These are phyloP conservation scores for Capniomyces stellatus DNA, from an alignment of 371 early-diverging fungal genomes.

Conservation along the genomic window DNA sequence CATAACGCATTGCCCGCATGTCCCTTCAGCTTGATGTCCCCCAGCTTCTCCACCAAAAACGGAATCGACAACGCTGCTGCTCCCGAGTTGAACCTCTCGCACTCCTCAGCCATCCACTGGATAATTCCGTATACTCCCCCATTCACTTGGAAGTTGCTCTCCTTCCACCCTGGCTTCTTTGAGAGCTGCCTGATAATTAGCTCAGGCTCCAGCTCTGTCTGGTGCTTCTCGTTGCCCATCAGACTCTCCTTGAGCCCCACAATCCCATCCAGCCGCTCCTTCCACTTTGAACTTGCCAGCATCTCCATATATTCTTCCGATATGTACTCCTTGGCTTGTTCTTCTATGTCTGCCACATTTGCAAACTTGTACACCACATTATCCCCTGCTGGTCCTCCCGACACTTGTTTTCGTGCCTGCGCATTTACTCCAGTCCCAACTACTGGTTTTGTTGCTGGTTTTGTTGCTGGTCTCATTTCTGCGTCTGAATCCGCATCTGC, in stretches of 20 bases:
- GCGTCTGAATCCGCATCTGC: slow-evolving; percentile 32
- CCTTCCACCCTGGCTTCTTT: slow-evolving; percentile 86
- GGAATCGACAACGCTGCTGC: slow-evolving; percentile 57
- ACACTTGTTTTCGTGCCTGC: too few species aligned
- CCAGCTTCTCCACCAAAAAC: slow-evolving; percentile 69
- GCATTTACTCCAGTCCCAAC: slow-evolving; percentile 23
- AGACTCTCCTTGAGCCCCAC: slow-evolving; percentile 47
- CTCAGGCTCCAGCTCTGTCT: slow-evolving; percentile 51
- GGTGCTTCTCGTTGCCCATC: slow-evolving; percentile 20
- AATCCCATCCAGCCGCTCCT: slow-evolving; percentile 68
- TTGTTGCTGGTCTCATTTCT: slow-evolving; percentile 24
- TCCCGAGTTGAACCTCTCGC: slow-evolving; percentile 40
- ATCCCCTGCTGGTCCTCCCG: slow-evolving; percentile 35
- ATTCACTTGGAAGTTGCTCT: slow-evolving; percentile 83
- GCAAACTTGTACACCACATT: slow-evolving; percentile 39
- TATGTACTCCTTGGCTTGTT: slow-evolving; percentile 38
- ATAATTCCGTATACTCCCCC: slow-evolving; percentile 41
- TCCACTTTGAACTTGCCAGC: slow-evolving; percentile 63
- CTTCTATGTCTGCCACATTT: slow-evolving; percentile 39
- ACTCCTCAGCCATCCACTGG: slow-evolving; percentile 38
- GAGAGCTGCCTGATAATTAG: slow-evolving; percentile 55
- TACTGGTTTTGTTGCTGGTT: slow-evolving; percentile 25
- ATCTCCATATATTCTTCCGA: slow-evolving; percentile 37
- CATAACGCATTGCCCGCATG: slow-evolving; percentile 59
- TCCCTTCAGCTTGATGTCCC: slow-evolving; percentile 82